Percentiles rank a stretch among this genome's conserved stretches.
Conservation (phyloP, 163 green algal species). For the Scenedesmus sp. region DNA sequence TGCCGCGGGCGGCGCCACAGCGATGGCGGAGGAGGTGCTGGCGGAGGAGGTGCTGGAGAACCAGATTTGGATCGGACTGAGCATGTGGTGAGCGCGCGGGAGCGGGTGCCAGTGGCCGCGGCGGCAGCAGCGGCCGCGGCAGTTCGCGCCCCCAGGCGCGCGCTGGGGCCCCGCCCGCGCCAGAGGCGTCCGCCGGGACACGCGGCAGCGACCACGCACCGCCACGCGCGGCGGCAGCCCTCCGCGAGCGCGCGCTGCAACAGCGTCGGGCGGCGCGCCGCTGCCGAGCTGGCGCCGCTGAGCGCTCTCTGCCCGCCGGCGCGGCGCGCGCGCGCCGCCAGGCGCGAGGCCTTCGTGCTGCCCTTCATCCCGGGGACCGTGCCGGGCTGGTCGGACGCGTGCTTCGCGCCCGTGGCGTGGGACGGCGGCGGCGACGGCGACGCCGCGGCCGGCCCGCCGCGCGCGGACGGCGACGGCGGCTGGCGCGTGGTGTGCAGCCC, state of each 20-base stretch:
- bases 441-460: neutral
- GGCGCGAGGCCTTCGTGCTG: constrained; percentile 38
- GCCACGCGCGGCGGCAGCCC: too few species aligned
- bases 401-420: constrained; percentile 15
- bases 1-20: too few species aligned
- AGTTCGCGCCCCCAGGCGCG: too few species aligned
- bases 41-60: constrained; percentile 34
- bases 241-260: neutral
- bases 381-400: constrained; percentile 32
- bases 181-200: too few species aligned
- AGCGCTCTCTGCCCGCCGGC: neutral
- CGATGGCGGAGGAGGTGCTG: neutral
- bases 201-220: too few species aligned
- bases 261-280: neutral
- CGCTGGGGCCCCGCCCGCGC: too few species aligned
- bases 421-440: neutral
- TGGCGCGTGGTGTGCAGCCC: constrained; percentile 56
- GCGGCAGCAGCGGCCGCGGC: too few species aligned
- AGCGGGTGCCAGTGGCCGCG: too few species aligned
- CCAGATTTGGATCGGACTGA: constrained; percentile 35
- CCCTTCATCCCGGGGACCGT: constrained; percentile 31
- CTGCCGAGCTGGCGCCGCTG: neutral
- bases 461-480: neutral
- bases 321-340: neutral
- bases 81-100: constrained; percentile 17